Conservation (phyloP, 192 early-diverging fungal species). For the Ramicandelaber brevisporus region DNA sequence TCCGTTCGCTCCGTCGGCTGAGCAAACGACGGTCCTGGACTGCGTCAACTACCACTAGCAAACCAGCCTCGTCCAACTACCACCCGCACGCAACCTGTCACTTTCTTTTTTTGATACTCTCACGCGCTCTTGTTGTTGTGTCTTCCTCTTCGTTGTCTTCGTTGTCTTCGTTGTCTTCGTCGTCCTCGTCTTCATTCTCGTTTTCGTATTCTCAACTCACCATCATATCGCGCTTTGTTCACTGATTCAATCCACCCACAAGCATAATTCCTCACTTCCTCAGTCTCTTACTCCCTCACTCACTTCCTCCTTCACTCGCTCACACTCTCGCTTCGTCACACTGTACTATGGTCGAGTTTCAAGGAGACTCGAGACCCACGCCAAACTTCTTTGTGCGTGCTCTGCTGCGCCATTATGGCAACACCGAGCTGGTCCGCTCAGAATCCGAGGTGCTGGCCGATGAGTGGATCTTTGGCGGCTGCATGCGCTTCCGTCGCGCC, state of each 20-base stretch:
- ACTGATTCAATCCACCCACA: background rate
- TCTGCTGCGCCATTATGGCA: constrained; percentile 13
- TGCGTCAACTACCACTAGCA: background rate
- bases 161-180: constrained; percentile 1
- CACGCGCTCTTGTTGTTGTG: too few relatives aligned
- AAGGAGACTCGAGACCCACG: constrained; percentile 3
- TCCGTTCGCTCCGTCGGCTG: background rate
- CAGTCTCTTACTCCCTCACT: constrained; percentile 2
- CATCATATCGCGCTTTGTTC: background rate
- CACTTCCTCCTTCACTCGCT: constrained; percentile 3
- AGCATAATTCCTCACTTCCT: too few relatives aligned
- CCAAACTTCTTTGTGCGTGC: constrained; percentile 4
- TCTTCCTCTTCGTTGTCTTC: background rate
- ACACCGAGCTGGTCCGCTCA: constrained; percentile 12
- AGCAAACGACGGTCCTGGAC: background rate
- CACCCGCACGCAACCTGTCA: background rate
- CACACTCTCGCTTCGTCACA: constrained; percentile 7
- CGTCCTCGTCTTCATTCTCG: background rate
- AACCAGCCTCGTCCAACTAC: constrained; percentile 2
- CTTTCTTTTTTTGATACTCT: too few relatives aligned
- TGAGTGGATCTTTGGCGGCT: constrained; percentile 14
- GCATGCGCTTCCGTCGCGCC: constrained; percentile 23
- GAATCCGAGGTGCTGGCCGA: constrained; percentile 8
- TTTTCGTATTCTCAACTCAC: background rate
- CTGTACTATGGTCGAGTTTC: constrained; percentile 12